Conservation (phyloP, 2,329 filamentous ascomycete species). For the Aspergillus sp. region DNA sequence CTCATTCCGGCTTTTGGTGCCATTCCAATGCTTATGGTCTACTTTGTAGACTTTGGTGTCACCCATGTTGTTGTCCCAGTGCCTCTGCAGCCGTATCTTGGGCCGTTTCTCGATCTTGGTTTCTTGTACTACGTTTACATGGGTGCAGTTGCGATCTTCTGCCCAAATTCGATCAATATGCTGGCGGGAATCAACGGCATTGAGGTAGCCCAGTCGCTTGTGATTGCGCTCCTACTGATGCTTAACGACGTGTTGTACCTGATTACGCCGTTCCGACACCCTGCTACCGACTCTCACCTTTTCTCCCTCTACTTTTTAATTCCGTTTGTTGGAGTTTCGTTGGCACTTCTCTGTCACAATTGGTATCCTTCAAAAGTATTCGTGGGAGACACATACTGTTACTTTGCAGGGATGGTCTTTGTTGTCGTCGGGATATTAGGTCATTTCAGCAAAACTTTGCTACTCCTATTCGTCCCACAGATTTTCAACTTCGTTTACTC, state of each 20-base stretch:
- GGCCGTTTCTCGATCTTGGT: slow-evolving; percentile 79
- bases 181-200: slow-evolving; percentile 99
- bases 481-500: slow-evolving; percentile 97
- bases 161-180: slow-evolving; percentile 98
- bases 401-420: slow-evolving; percentile 99
- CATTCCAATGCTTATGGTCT: slow-evolving; percentile 90
- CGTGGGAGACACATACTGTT: slow-evolving; percentile 98
- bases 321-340: slow-evolving; percentile 89
- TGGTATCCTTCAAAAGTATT: slow-evolving; percentile 96
- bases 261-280: slow-evolving; percentile 79
- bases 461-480: slow-evolving; percentile 87
- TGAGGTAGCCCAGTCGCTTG: slow-evolving; percentile 90
- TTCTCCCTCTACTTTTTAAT: slow-evolving; percentile 94
- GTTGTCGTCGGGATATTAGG: slow-evolving; percentile 94
- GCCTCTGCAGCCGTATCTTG: slow-evolving; percentile 79
- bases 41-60: slow-evolving; percentile 98
- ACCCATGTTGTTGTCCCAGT: slow-evolving; percentile 91
- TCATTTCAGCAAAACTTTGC: slow-evolving; percentile 95
- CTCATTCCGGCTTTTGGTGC: slow-evolving; percentile 93
- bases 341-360: slow-evolving; percentile 85
- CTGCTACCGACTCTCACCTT: slow-evolving; percentile 90
- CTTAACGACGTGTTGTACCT: slow-evolving; percentile 90
- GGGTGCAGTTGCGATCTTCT: slow-evolving; percentile 94
- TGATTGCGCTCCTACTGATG: slow-evolving; percentile 79
- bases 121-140: slow-evolving; percentile 93